A percentile compares a stretch with the other conserved stretches of the same genome.
Evolutionary conservation across 2,329 filamentous ascomycete species (phyloP).

Genomic region (Pseudocercospora vitis): DNA sequence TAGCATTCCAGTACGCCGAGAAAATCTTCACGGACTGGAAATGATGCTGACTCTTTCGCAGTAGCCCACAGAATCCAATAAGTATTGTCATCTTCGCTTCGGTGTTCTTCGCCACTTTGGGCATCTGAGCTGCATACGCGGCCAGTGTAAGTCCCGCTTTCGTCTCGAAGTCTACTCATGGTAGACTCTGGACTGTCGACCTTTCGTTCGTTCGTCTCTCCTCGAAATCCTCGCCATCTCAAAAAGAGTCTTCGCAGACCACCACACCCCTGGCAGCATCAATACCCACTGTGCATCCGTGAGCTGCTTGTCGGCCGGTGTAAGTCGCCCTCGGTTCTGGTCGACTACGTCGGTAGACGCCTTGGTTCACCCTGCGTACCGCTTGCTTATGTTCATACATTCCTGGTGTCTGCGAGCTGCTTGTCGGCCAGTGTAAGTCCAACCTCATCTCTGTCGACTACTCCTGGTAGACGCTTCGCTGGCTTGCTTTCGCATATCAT

Average conservation of each 20-base stretch:
- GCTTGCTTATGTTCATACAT: not conserved
- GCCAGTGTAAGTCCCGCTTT: constrained; percentile 10
- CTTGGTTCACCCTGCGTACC: not conserved
- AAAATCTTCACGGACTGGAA: not conserved
- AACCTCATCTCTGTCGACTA: no score
- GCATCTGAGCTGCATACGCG: constrained; percentile 6
- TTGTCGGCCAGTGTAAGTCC: no score
- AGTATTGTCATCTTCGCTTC: not conserved
- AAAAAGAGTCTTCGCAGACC: not conserved
- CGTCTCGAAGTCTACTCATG: not conserved
- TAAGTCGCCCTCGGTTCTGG: constrained; percentile 7
- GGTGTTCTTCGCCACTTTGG: not conserved
- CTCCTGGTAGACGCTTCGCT: no score
- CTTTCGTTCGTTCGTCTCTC: not conserved
- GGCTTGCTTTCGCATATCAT: no score
- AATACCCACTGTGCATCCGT: constrained; percentile 1
- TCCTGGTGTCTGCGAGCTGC: constrained; percentile 2
- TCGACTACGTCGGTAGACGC: constrained; percentile 6
- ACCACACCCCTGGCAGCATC: not conserved
- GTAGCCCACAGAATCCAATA: not conserved
- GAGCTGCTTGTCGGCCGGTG: constrained; percentile 5
- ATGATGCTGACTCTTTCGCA: not conserved
- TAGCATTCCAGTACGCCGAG: not conserved
- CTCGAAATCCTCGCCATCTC: not conserved
- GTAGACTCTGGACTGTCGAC: not conserved